Evolutionary conservation across 305 asterid species (phyloP).

Genomic region (Ilex paraguariensis): DNA sequence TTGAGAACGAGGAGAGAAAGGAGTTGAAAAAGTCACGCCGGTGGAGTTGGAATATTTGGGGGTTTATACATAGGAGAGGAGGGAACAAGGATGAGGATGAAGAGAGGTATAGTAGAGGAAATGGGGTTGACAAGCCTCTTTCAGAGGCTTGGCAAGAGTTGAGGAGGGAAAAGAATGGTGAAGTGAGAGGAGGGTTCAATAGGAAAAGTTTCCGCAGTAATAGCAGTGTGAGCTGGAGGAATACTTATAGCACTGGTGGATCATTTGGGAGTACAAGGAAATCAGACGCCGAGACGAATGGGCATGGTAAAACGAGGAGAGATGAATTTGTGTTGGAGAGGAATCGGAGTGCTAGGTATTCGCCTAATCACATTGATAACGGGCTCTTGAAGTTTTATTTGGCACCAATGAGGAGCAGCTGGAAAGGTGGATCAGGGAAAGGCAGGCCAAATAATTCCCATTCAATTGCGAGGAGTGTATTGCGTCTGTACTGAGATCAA

Average conservation of each 20-base stretch:
- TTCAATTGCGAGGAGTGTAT: slow-evolving; percentile 70
- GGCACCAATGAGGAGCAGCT: slow-evolving; percentile 71
- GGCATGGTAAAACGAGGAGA: slow-evolving; percentile 50
- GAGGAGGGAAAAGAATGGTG: slow-evolving; percentile 43
- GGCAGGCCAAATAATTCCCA: slow-evolving; percentile 56
- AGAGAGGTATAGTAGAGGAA: slow-evolving; percentile 54
- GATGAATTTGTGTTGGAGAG: slow-evolving; percentile 70
- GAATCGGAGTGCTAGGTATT: slow-evolving; percentile 77
- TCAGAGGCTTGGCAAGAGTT: slow-evolving; percentile 84
- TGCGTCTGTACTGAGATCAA: slow-evolving; percentile 59
- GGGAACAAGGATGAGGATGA: slow-evolving; percentile 59
- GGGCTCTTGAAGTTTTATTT: slow-evolving; percentile 83
- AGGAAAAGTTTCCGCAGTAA: slow-evolving; percentile 61
- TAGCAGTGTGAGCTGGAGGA: slow-evolving; percentile 89
- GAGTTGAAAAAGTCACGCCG: slow-evolving; percentile 67
- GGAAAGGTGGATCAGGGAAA: slow-evolving; percentile 54
- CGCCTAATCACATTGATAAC: slow-evolving; percentile 63
- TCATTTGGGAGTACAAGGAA: slow-evolving; percentile 55
- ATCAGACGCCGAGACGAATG: slow-evolving; percentile 44
- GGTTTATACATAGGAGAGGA: slow-evolving; percentile 56
- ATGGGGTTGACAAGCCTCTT: slow-evolving; percentile 74
- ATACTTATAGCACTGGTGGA: slow-evolving; percentile 42
- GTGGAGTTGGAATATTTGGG: slow-evolving; percentile 88
- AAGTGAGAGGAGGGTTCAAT: slow-evolving; percentile 34
- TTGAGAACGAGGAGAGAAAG: slow-evolving; percentile 56